These are phyloP conservation scores for Sugiyamaella grinbergsii DNA, from an alignment of 1,139 yeast species.

Conservation along the genomic window DNA sequence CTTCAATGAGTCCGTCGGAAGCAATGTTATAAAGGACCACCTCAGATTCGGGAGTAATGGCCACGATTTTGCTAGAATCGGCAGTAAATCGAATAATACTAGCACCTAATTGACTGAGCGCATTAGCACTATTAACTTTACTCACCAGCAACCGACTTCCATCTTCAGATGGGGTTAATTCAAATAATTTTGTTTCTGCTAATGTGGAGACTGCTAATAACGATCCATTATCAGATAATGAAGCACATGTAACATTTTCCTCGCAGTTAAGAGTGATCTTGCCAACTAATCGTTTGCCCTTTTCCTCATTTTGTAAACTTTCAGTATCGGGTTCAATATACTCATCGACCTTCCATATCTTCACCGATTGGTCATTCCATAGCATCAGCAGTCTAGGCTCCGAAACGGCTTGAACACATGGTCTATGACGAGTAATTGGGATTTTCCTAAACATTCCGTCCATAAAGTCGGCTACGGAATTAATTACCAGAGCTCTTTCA, in stretches of 20 bases:
- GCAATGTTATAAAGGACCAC: conserved; percentile 52
- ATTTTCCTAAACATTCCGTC: conserved; percentile 75
- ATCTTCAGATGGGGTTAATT: conserved; percentile 44
- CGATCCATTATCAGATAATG: conserved; percentile 66
- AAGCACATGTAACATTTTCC: conserved; percentile 73
- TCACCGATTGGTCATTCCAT: conserved; percentile 84
- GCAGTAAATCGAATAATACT: conserved; percentile 47
- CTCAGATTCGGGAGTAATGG: conserved; percentile 70
- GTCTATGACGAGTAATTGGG: conserved; percentile 59
- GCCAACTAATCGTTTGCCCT: conserved; percentile 56
- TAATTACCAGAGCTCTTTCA: conserved; percentile 75
- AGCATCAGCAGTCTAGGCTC: conserved; percentile 57
- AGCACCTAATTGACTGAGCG: conserved; percentile 59
- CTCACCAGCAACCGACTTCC: conserved; percentile 19
- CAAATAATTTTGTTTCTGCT: conserved; percentile 68
- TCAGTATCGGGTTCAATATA: conserved; percentile 35
- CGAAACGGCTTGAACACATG: conserved; percentile 57
- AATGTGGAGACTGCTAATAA: conserved; percentile 72
- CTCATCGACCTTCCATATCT: conserved; percentile 69
- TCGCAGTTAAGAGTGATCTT: conserved; percentile 72
- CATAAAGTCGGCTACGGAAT: conserved; percentile 65
- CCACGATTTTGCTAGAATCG: conserved; percentile 51
- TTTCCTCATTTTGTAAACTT: conserved; percentile 36
- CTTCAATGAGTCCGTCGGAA: conserved; percentile 27
- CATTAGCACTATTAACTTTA: conserved; percentile 28